Evolutionary conservation across 164 flowering plant species (phyloP).

Genomic region (Magnolia sinica): DNA sequence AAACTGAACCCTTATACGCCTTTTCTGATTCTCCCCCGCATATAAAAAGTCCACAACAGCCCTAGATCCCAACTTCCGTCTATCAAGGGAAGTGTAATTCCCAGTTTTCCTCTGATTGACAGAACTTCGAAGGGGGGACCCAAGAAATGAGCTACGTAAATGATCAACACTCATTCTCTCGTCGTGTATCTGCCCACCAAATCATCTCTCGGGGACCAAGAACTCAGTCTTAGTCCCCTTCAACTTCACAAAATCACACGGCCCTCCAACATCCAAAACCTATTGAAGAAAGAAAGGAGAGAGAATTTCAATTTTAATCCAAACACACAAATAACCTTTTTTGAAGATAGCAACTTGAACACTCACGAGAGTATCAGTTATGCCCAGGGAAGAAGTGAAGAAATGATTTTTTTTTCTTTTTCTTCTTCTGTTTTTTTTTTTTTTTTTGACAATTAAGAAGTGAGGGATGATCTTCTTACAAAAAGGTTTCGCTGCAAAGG

Average conservation of each 20-base stretch:
- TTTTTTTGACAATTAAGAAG: not conserved
- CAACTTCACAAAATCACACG: slow-evolving; percentile 17
- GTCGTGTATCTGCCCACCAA: slow-evolving; percentile 11
- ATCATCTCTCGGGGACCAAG: slow-evolving; percentile 69
- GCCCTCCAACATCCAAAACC: slow-evolving; percentile 17
- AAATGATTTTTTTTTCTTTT: too few species aligned
- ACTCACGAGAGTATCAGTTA: not conserved
- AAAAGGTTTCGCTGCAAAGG: not conserved
- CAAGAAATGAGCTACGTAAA: slow-evolving; percentile 48
- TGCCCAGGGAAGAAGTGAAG: not conserved
- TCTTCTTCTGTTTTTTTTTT: too few species aligned
- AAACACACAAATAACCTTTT: not conserved
- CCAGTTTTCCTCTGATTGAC: slow-evolving; percentile 25
- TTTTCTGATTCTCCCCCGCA: slow-evolving; percentile 38
- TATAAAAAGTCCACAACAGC: slow-evolving; percentile 26
- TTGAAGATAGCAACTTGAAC: not conserved
- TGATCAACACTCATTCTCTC: slow-evolving; percentile 48
- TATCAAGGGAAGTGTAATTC: slow-evolving; percentile 16
- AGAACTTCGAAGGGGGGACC: slow-evolving; percentile 36
- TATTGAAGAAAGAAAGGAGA: slow-evolving; percentile 2
- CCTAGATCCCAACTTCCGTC: slow-evolving; percentile 21
- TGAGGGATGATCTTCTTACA: not conserved
- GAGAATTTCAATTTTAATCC: not conserved
- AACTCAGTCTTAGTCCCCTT: slow-evolving; percentile 67
- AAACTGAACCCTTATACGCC: slow-evolving; percentile 34